phyloP scores from a whole-genome alignment of 495 filamentous ascomycete genomes.

The Geopyxis carbonaria region DNA sequence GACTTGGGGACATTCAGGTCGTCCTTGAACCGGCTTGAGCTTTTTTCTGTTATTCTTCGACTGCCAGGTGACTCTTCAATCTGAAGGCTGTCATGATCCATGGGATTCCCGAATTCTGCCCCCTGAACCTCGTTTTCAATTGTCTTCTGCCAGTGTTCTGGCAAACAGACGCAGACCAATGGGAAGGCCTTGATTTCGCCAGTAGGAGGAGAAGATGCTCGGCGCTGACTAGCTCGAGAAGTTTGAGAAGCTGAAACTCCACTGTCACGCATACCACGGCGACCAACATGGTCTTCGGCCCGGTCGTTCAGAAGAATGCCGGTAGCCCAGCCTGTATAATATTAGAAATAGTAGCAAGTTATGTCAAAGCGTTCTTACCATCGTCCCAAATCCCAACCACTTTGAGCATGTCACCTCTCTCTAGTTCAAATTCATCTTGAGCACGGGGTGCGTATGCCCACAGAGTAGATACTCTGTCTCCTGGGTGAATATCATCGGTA shows the following conservation, averaged over 20 bases:
- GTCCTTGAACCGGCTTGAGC: conserved; percentile 3
- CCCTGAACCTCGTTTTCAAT: conserved; percentile 65
- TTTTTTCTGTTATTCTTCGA: background rate
- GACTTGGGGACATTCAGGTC: conserved; percentile 1
- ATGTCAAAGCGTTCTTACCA: conserved; percentile 32
- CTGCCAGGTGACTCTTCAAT: background rate
- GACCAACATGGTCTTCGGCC: conserved; percentile 74
- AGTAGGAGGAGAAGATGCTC: conserved; percentile 48
- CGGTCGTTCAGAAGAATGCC: conserved; percentile 66
- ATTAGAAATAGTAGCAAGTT: conserved; percentile 4
- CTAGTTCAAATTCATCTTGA: conserved; percentile 80
- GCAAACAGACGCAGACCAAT: conserved; percentile 90
- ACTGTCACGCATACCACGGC: conserved; percentile 72
- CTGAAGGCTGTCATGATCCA: background rate
- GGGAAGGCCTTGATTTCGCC: conserved; percentile 95
- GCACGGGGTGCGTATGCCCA: conserved; percentile 96
- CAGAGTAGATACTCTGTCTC: conserved; percentile 73
- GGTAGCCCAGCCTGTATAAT: conserved; percentile 55
- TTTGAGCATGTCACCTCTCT: conserved; percentile 96
- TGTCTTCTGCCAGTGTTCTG: conserved; percentile 93
- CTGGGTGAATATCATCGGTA: conserved; percentile 82
- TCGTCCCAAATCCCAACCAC: conserved; percentile 99
- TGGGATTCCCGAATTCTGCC: no score
- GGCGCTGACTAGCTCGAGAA: conserved; percentile 18
- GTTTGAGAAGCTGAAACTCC: conserved; percentile 55